These are phyloP conservation scores for Immersiella caudata DNA, from an alignment of 495 filamentous ascomycete genomes.

Conservation along the genomic window DNA sequence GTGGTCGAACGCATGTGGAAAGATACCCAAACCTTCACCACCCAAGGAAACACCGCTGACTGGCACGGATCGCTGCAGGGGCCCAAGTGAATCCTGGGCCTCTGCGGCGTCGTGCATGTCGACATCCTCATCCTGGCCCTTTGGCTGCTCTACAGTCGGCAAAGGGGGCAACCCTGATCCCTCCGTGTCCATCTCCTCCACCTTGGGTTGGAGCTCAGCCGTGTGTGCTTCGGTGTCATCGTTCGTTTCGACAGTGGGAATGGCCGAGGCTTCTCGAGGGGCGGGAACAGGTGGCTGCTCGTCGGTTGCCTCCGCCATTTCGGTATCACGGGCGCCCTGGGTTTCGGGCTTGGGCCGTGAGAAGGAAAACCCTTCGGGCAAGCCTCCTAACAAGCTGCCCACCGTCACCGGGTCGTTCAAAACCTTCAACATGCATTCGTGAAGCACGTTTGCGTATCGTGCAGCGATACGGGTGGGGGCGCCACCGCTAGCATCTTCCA, in stretches of 20 bases:
- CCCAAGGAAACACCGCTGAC: slow-evolving; percentile 17
- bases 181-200: slow-evolving; percentile 46
- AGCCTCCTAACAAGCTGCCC: slow-evolving; percentile 37
- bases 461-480: slow-evolving; percentile 29
- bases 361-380: slow-evolving; percentile 35
- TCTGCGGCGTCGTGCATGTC: slow-evolving; percentile 52
- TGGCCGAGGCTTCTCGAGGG: slow-evolving; percentile 32
- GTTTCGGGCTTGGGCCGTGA: slow-evolving; percentile 23
- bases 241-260: slow-evolving; percentile 34
- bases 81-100: slow-evolving; percentile 39
- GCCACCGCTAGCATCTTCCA: slow-evolving; percentile 34
- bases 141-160: slow-evolving; percentile 32
- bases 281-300: slow-evolving; percentile 26
- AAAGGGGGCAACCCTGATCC: slow-evolving; percentile 35
- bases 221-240: slow-evolving; percentile 28
- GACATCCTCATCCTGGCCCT: slow-evolving; percentile 33
- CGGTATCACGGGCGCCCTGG: not conserved
- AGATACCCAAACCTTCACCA: slow-evolving; percentile 15
- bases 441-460: slow-evolving; percentile 40
- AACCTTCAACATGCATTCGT: slow-evolving; percentile 40
- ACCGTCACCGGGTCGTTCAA: slow-evolving; percentile 38
- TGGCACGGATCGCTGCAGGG: slow-evolving; percentile 54
- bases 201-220: slow-evolving; percentile 38
- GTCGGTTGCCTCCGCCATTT: slow-evolving; percentile 5
- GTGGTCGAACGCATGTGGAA: slow-evolving; percentile 22